Evolutionary conservation across 192 early-diverging fungal species (phyloP), one percentile per base, ranked within the genome.

Genomic region (Entophlyctis luteolus): DNA sequence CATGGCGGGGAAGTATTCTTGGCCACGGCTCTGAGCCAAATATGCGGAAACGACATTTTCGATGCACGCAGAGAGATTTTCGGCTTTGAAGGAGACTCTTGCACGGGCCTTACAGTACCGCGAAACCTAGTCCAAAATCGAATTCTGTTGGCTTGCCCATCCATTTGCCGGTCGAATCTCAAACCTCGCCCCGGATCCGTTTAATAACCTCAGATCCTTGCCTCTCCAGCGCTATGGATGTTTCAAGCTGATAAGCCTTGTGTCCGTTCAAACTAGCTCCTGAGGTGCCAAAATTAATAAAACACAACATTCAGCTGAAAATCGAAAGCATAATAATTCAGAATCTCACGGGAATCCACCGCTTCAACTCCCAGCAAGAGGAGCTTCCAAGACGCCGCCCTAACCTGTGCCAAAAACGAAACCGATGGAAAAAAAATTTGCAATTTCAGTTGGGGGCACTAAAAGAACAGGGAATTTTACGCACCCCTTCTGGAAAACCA

Each of bases 41-140:
- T 91, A 93, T 20, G 91, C 86, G 32, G 84, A 87, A 53, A 96
- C 87, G n/a, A 96, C 88, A 37, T 89, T 86, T 69, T 96, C 93
- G 4, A 79, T 65, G 27, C 23, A 20, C 12, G 5, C 2, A 6
- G 12, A 31, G 3, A 36, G 55, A 32, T 77, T 63, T 39, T 59
- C 48, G 48, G 53, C 14, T 3, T 89, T 86, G 42, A 27, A 52
- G 12, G 25, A 22, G 23, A 37, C 8, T 54, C 27, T 34, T 8
- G 88, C 87, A 2, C 90, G 84, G 53, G 89, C 83, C 14, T 86
- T 87, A 34, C n/a, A 52, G 63, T 66, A 66, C 2, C 59, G 42
- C 6, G 60, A 32, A 12, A 55, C 39, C 39, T 42, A 42, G n/a
- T 12, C n/a, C 39, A 42, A 42, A 42, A 42, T 12, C 8, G 39